Percentiles rank a stretch among this genome's conserved stretches.
These are phyloP conservation scores for Hypoxylon sp. DNA, from an alignment of 2,329 filamentous ascomycete genomes.

Conservation along the genomic window DNA sequence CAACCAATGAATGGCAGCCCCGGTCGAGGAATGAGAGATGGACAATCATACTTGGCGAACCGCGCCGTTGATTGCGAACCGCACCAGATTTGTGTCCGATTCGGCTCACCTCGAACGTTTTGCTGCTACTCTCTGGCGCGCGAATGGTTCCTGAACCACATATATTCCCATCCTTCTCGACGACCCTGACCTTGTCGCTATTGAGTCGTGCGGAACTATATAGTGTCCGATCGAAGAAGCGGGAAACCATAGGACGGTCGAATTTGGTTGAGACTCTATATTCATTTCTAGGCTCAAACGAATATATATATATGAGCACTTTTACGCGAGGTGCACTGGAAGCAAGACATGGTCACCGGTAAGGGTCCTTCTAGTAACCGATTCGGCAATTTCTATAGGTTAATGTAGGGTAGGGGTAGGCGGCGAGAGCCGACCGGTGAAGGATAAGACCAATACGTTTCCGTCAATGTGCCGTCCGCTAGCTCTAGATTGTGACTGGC, in stretches of 20 bases:
- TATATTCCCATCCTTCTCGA: conserved; percentile 8
- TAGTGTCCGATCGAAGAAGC: conserved; percentile 32
- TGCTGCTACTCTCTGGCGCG: conserved; percentile 16
- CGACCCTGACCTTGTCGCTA: conserved; percentile 21
- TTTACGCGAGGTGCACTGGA: conserved; percentile 30
- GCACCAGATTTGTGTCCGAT: conserved; percentile 29
- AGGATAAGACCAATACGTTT: conserved; percentile 35
- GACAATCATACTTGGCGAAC: conserved; percentile 31
- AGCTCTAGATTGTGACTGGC: conserved; percentile 33
- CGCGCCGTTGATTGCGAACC: conserved; percentile 29
- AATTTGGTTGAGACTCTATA: conserved; percentile 30
- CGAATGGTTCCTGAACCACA: conserved; percentile 25
- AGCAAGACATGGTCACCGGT: conserved; percentile 26
- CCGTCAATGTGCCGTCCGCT: conserved; percentile 32
- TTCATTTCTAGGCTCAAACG: conserved; percentile 29
- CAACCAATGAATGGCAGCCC: conserved; percentile 26
- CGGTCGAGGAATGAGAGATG: conserved; percentile 27
- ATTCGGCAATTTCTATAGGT: conserved; percentile 34
- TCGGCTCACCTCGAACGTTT: conserved; percentile 29
- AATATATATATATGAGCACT: conserved; percentile 29
- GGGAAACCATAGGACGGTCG: conserved; percentile 24
- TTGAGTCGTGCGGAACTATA: conserved; percentile 24
- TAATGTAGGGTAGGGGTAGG: conserved; percentile 33
- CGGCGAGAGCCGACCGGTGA: conserved; percentile 37
- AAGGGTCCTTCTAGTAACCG: conserved; percentile 27